Evolutionary conservation across 768 basidiomycete species (phyloP).

Genomic region (Suillus decipiens): DNA sequence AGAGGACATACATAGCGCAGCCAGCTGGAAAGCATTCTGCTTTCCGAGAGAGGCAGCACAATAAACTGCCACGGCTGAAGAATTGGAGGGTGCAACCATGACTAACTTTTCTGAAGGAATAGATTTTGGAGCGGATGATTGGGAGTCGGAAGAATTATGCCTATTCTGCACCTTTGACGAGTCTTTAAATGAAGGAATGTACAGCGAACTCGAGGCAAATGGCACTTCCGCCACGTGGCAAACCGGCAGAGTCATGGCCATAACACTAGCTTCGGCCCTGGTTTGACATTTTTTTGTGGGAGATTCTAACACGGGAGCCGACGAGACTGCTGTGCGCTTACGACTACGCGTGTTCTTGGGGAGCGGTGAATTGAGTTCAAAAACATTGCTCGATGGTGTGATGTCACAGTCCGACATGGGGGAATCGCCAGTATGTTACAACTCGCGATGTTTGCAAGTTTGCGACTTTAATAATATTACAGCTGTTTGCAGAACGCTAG

Average conservation of each 20-base stretch:
- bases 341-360: not conserved
- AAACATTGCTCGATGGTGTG: not conserved
- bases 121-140: conserved; percentile 6
- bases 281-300: not conserved
- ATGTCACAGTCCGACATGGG: not conserved
- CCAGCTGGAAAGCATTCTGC: conserved; percentile 57
- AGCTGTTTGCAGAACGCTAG: too few species aligned
- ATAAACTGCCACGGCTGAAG: conserved; percentile 70
- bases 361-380: not conserved
- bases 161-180: conserved; percentile 2
- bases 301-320: not conserved
- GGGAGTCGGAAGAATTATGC: conserved; percentile 16
- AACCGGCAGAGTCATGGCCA: not conserved
- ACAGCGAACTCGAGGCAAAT: not conserved
- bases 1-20: conserved; percentile 65
- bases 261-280: not conserved
- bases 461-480: too few species aligned
- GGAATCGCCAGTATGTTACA: not conserved
- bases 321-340: not conserved
- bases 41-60: conserved; percentile 79
- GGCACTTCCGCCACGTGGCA: not conserved
- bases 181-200: conserved; percentile 35
- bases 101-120: conserved; percentile 15
- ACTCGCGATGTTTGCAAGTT: not conserved
- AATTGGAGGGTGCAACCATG: conserved; percentile 34